Evolutionary conservation across 192 early-diverging fungal genomes (phyloP), one percentile per base, ranked within the genome.

Genomic region (Podila epicladia): DNA sequence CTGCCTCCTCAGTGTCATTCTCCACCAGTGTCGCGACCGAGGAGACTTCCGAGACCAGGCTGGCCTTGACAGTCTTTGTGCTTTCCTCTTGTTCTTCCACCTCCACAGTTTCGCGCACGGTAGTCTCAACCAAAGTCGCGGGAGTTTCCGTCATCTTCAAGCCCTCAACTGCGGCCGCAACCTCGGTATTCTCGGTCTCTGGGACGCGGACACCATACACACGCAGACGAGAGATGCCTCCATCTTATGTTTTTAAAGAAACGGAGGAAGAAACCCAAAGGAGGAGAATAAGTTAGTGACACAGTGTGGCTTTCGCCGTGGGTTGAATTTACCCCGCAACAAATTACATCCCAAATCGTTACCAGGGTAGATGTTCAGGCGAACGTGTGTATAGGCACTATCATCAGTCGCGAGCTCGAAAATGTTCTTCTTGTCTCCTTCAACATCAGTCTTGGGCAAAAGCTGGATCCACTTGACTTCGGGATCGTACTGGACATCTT

Each of bases 191-290:
- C 1, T 26, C 58, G 15, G 69, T 48, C 37, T 79, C 75, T 9
- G 75, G 75, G 15, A 79, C 75, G 48, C 87, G 87, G 17, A 84
- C 75, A 58, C 97, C 97, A 82, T 85, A 90, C 58, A 95, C 86
- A 62, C 96, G 92, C 35, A 98, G 79, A 68, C 97, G 91, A 75
- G 94, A 93, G 66, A 97, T 82, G 19, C 95, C 96, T 29, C 97
- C 96, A 79, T 98, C 97, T 67, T 35, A 87, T 65, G 84, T 88
- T 45, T 11, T 37, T 79, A 85, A 3, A 37, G 53, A 86, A 3
- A 37, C 53, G 85, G 91, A 61, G 7, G 32, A 22, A 22, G 24
- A 53, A 53, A 55, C n/a, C n/a, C n/a, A 59, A 24, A 19, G n/a
- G 29, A 29, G 3, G 29, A 29, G 29, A 61, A 9, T 59, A 22